These are phyloP conservation scores for Linum lewisii DNA, from an alignment of 345 rosid genomes.

Conservation along the genomic window DNA sequence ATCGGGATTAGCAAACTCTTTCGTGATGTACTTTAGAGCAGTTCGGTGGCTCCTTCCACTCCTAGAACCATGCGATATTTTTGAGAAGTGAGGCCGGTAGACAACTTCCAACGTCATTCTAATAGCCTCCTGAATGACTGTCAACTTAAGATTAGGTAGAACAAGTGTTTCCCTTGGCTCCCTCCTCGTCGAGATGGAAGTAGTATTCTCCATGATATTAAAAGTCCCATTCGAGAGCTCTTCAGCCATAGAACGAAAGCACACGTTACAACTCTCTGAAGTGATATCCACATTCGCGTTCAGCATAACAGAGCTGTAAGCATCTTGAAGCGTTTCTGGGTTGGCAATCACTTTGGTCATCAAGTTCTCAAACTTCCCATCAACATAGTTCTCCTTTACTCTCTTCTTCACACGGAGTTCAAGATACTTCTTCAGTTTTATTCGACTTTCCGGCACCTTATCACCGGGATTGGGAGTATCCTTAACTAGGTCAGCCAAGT, in stretches of 20 bases:
- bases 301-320: conserved; percentile 52
- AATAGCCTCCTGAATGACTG: conserved; percentile 73
- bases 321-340: conserved; percentile 62
- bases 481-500: conserved; percentile 53
- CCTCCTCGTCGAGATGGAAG: conserved; percentile 48
- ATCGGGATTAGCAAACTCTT: conserved; percentile 45
- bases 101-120: conserved; percentile 69
- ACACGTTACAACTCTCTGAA: conserved; percentile 17
- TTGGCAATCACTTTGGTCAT: conserved; percentile 52
- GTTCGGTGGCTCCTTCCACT: conserved; percentile 66
- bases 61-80: conserved; percentile 87
- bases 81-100: conserved; percentile 68
- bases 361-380: conserved; percentile 56
- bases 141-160: conserved; percentile 56
- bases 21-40: conserved; percentile 62
- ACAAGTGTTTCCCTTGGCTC: conserved; percentile 54
- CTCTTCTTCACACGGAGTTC: conserved; percentile 68
- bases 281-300: conserved; percentile 46
- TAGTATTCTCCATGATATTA: conserved; percentile 44
- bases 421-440: conserved; percentile 59
- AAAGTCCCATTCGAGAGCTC: conserved; percentile 54
- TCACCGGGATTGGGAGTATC: conserved; percentile 41
- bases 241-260: conserved; percentile 43
- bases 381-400: conserved; percentile 53
- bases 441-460: conserved; percentile 38